phyloP scores from a whole-genome alignment of 306 rosid species.

The Hippophae rhamnoides region DNA sequence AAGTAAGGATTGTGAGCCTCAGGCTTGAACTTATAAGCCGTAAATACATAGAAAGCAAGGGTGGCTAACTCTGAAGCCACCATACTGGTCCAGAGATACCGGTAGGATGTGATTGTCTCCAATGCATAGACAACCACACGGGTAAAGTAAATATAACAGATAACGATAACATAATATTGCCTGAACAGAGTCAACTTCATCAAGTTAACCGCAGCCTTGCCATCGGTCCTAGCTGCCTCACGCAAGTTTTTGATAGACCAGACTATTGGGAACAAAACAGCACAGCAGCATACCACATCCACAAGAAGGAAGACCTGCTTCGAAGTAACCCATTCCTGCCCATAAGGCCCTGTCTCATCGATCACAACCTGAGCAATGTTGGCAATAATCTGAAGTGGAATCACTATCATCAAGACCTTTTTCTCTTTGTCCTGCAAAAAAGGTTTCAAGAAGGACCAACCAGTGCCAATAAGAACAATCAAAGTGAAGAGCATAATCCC shows the following conservation, averaged over 20 bases:
- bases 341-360: constrained; percentile 82
- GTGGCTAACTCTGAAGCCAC: constrained; percentile 86
- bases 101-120: constrained; percentile 81
- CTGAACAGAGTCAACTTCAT: constrained; percentile 86
- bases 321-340: constrained; percentile 79
- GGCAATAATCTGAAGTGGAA: constrained; percentile 81
- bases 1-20: constrained; percentile 93
- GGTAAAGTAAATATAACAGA: constrained; percentile 88
- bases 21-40: constrained; percentile 84
- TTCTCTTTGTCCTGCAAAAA: constrained; percentile 86
- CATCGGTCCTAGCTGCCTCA: constrained; percentile 86
- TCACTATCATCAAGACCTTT: constrained; percentile 89
- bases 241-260: constrained; percentile 97
- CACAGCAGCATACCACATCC: constrained; percentile 88
- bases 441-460: constrained; percentile 91
- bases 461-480: constrained; percentile 83
- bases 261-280: constrained; percentile 83
- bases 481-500: constrained; percentile 76
- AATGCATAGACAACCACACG: constrained; percentile 88
- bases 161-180: constrained; percentile 84
- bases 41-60: constrained; percentile 67
- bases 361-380: constrained; percentile 82
- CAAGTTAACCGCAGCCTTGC: constrained; percentile 90
- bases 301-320: constrained; percentile 83
- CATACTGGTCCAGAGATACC: constrained; percentile 89